These are phyloP conservation scores for Penicillium glabrum DNA, from an alignment of 2,329 filamentous ascomycete species.

Conservation along the genomic window DNA sequence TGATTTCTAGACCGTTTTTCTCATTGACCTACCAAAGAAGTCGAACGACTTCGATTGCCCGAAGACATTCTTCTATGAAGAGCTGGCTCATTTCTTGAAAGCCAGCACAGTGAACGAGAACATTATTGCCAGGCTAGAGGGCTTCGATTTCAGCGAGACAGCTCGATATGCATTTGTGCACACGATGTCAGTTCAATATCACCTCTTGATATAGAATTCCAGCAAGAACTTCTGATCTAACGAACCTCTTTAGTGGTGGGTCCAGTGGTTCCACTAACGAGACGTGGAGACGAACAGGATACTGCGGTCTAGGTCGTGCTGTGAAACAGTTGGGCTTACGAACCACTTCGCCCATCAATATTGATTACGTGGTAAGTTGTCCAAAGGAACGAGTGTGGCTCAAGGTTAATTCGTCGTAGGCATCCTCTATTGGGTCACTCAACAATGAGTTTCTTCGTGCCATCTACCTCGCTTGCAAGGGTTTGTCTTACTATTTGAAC, in stretches of 20 bases:
- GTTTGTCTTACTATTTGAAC: conserved; percentile 29
- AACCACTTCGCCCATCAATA: conserved; percentile 56
- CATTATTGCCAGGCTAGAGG: conserved; percentile 66
- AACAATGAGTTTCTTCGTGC: conserved; percentile 65
- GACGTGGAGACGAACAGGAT: conserved; percentile 60
- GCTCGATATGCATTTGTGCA: conserved; percentile 76
- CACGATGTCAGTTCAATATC: conserved; percentile 63
- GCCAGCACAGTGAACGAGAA: conserved; percentile 65
- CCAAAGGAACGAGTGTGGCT: background rate
- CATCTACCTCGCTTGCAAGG: conserved; percentile 60
- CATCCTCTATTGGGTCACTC: conserved; percentile 78
- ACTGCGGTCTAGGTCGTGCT: conserved; percentile 69
- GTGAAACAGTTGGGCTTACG: conserved; percentile 64
- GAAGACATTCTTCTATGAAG: conserved; percentile 63
- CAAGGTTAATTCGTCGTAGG: conserved; percentile 44
- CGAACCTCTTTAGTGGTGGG: conserved; percentile 51
- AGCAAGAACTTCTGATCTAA: conserved; percentile 1
- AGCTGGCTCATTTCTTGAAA: conserved; percentile 69
- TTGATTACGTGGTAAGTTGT: conserved; percentile 69
- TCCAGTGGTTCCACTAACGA: conserved; percentile 39
- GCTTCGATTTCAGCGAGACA: conserved; percentile 81
- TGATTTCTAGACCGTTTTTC: conserved; percentile 63
- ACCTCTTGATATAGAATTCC: too few relatives aligned
- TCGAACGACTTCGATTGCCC: conserved; percentile 21
- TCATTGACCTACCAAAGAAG: conserved; percentile 79